A percentile compares a stretch with the other conserved stretches of the same genome.
phyloP scores from a whole-genome alignment of 2,329 filamentous ascomycete species.

The Teratosphaeria zuluensis region DNA sequence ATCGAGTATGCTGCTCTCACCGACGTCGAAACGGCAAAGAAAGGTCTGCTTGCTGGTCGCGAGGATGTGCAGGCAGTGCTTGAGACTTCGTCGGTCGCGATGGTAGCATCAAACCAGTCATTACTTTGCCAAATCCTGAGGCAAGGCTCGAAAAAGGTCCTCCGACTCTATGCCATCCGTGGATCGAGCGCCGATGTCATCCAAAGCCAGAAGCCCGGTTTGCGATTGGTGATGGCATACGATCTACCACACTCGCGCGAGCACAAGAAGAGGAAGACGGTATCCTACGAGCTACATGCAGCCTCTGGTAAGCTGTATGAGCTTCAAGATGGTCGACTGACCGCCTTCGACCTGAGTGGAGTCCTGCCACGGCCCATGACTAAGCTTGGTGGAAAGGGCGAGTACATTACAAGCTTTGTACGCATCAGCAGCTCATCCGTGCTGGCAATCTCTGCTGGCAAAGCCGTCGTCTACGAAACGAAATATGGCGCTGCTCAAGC shows the following conservation, averaged over 20 bases:
- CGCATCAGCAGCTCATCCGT: conserved; percentile 58
- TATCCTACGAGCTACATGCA: conserved; percentile 35
- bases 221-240: conserved; percentile 14
- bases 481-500: conserved; percentile 49
- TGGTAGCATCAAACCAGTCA: neutral
- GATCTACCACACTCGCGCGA: conserved; percentile 11
- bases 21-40: conserved; percentile 29
- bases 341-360: conserved; percentile 54
- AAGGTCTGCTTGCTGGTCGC: conserved; percentile 35
- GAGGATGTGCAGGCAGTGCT: conserved; percentile 30
- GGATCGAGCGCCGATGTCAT: neutral
- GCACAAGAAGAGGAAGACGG: conserved; percentile 2
- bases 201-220: conserved; percentile 4
- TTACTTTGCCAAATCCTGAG: conserved; percentile 10
- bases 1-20: conserved; percentile 19
- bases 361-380: conserved; percentile 52
- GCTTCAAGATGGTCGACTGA: conserved; percentile 44
- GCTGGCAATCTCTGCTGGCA: conserved; percentile 48
- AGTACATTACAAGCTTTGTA: conserved; percentile 51
- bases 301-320: conserved; percentile 56
- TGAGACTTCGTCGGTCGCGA: neutral
- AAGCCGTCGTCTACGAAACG: conserved; percentile 58
- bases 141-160: neutral
- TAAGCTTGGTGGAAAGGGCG: conserved; percentile 33
- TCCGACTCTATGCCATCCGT: conserved; percentile 4